Conservation (phyloP, 1,139 yeast species). For the Scheffersomyces cryptocercus region DNA sequence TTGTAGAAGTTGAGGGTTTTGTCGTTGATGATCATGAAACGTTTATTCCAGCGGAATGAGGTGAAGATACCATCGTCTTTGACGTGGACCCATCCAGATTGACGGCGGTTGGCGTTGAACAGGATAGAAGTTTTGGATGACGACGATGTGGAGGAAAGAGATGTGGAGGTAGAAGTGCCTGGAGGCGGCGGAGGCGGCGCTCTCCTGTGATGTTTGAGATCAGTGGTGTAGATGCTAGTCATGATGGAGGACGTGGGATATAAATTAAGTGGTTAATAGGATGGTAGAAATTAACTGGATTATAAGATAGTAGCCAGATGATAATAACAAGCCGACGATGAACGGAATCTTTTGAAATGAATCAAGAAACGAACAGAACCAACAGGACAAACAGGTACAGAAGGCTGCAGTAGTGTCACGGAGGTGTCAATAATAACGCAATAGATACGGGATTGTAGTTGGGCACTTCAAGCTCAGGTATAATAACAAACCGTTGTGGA, state of each 20-base stretch:
- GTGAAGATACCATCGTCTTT: constrained; percentile 85
- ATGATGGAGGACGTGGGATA: constrained; percentile 13
- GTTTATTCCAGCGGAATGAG: constrained; percentile 89
- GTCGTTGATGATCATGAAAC: constrained; percentile 77
- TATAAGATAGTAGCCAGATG: too few relatives aligned
- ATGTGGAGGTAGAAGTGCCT: constrained; percentile 2
- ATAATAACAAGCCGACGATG: too few relatives aligned
- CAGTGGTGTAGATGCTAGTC: constrained; percentile 53
- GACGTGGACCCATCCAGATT: constrained; percentile 83
- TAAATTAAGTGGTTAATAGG: too few relatives aligned
- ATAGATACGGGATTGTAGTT: too few relatives aligned
- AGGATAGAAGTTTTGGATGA: constrained; percentile 12
- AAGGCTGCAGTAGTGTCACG: too few relatives aligned
- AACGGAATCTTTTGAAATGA: too few relatives aligned
- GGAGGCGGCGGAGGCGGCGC: constrained; percentile 36
- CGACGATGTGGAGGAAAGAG: background rate
- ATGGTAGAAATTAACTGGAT: too few relatives aligned
- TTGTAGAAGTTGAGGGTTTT: constrained; percentile 75
- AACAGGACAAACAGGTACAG: too few relatives aligned
- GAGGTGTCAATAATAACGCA: too few relatives aligned
- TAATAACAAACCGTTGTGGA: too few relatives aligned
- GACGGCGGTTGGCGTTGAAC: constrained; percentile 33
- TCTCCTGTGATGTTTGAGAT: constrained; percentile 44
- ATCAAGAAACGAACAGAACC: too few relatives aligned
- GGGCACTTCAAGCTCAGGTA: too few relatives aligned